Evolutionary conservation across 345 rosid genomes (phyloP).

Genomic region (Bruguiera parviflora): DNA sequence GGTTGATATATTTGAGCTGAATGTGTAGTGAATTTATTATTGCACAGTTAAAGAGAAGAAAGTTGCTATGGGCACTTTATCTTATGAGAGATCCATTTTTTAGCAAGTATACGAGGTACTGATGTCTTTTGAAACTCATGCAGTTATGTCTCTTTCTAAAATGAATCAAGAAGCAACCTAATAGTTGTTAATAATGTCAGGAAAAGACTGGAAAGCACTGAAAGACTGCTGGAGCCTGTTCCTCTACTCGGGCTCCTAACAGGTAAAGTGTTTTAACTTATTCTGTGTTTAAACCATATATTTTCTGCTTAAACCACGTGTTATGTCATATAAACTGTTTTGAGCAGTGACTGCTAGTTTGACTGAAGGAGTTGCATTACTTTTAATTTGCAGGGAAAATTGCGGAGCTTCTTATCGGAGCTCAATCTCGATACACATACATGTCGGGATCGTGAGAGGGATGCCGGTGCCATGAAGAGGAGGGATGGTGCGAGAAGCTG

Average conservation of each 20-base stretch:
- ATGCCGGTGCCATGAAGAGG: not conserved
- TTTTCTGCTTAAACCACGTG: not conserved
- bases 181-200: constrained; percentile 36
- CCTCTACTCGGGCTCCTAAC: constrained; percentile 67
- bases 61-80: constrained; percentile 85
- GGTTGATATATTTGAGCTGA: constrained; percentile 7
- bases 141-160: not conserved
- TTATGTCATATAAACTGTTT: not conserved
- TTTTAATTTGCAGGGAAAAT: constrained; percentile 55
- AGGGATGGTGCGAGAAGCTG: constrained; percentile 8
- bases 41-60: constrained; percentile 71
- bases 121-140: not conserved
- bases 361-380: not conserved
- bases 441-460: constrained; percentile 75
- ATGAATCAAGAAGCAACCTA: constrained; percentile 1
- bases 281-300: not conserved
- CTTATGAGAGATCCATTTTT: constrained; percentile 97
- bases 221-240: constrained; percentile 58
- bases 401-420: constrained; percentile 80
- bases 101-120: constrained; percentile 73
- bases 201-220: constrained; percentile 66
- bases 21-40: constrained; percentile 10
- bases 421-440: constrained; percentile 87
- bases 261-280: constrained; percentile 38
- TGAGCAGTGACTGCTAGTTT: not conserved